Conservation (phyloP, 768 basidiomycete genomes). For the Trametes maxima region DNA sequence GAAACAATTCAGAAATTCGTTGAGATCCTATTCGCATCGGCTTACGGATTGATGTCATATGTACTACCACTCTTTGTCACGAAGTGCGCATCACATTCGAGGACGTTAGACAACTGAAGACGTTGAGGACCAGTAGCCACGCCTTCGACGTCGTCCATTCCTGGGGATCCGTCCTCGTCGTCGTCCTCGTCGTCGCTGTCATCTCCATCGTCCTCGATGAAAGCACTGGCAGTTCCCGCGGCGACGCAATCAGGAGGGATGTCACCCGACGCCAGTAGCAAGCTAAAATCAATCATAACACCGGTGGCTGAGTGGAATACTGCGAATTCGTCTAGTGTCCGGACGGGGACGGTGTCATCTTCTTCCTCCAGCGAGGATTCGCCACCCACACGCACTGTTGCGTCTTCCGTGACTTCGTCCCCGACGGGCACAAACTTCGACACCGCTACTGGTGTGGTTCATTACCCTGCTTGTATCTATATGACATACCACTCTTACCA, state of each 20-base stretch:
- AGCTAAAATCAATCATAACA: constrained; percentile 43
- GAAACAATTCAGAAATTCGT: neutral
- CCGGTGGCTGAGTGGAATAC: constrained; percentile 47
- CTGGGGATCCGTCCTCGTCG: constrained; percentile 26
- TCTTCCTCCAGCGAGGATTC: constrained; percentile 39
- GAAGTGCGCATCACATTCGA: constrained; percentile 52
- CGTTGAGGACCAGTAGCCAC: constrained; percentile 26
- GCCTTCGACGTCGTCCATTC: constrained; percentile 9
- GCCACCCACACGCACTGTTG: constrained; percentile 43
- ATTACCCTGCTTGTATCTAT: too few species aligned
- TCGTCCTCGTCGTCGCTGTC: constrained; percentile 27
- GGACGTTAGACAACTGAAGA: constrained; percentile 46
- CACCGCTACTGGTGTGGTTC: neutral
- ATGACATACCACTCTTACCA: too few species aligned
- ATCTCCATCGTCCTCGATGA: constrained; percentile 35
- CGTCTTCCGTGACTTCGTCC: constrained; percentile 26
- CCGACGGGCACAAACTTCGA: neutral
- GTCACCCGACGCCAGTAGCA: constrained; percentile 32
- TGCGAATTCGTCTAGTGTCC: constrained; percentile 54
- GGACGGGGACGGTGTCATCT: constrained; percentile 48
- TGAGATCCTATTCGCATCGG: neutral
- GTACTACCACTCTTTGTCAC: constrained; percentile 29
- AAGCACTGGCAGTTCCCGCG: constrained; percentile 42
- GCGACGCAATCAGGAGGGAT: constrained; percentile 33
- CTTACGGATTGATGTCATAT: constrained; percentile 48